Evolutionary conservation across 2,329 filamentous ascomycete genomes (phyloP).

Genomic region (Fusarium ramigenum): DNA sequence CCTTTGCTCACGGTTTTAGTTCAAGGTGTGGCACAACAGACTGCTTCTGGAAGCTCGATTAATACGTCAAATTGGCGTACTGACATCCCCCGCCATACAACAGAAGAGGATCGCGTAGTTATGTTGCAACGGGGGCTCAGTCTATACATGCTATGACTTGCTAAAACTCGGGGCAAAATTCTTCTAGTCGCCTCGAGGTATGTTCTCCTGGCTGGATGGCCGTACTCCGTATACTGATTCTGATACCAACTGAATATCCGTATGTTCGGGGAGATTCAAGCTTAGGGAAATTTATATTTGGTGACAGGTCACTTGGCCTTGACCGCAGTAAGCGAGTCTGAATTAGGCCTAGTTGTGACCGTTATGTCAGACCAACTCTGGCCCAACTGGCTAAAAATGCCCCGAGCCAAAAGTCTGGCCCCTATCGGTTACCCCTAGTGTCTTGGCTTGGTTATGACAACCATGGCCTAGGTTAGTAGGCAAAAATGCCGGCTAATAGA

Average conservation of each 20-base stretch:
- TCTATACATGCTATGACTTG: not conserved
- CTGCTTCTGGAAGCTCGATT: slow-evolving; percentile 19
- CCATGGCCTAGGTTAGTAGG: slow-evolving; percentile 7
- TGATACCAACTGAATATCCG: slow-evolving; percentile 6
- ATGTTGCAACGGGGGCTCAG: not conserved
- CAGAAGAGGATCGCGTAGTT: not conserved
- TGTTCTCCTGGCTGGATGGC: not conserved
- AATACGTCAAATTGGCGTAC: not conserved
- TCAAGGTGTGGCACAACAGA: slow-evolving; percentile 23
- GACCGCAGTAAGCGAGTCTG: slow-evolving; percentile 12
- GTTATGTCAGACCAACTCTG: slow-evolving; percentile 27
- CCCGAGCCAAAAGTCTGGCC: slow-evolving; percentile 35
- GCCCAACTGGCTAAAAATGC: slow-evolving; percentile 39
- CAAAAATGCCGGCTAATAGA: slow-evolving; percentile 12
- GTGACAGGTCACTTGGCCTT: slow-evolving; percentile 21
- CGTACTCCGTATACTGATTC: not conserved
- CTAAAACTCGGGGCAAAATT: not conserved
- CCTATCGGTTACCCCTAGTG: slow-evolving; percentile 22
- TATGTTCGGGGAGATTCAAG: slow-evolving; percentile 15
- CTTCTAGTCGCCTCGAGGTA: not conserved
- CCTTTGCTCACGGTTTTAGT: slow-evolving; percentile 16
- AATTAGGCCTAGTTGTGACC: slow-evolving; percentile 25
- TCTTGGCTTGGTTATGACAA: slow-evolving; percentile 14
- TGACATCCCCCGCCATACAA: not conserved
- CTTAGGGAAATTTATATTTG: slow-evolving; percentile 11